phyloP scores from a whole-genome alignment of 2,329 filamentous ascomycete genomes.

The Trichoderma asperellum region DNA sequence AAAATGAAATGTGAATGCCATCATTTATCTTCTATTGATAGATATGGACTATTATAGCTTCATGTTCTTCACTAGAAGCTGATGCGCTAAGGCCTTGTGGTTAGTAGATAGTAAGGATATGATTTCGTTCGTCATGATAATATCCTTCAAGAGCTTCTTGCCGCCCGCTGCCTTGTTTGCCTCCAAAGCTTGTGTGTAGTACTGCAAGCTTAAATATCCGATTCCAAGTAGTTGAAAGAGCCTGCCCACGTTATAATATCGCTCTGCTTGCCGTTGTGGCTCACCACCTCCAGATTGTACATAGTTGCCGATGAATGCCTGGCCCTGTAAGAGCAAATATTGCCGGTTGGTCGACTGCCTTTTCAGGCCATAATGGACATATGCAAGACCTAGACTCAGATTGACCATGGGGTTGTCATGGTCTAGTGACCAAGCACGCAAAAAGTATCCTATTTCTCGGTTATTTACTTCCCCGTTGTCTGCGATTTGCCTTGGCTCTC shows the following conservation, averaged over 20 bases:
- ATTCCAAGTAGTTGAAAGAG: slow-evolving; percentile 46
- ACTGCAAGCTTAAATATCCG: slow-evolving; percentile 65
- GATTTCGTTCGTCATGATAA: slow-evolving; percentile 42
- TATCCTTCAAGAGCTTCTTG: slow-evolving; percentile 36
- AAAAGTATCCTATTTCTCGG: slow-evolving; percentile 69
- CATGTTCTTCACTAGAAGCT: slow-evolving; percentile 38
- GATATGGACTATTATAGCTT: slow-evolving; percentile 30
- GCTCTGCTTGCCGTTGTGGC: slow-evolving; percentile 37
- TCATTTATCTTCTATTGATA: neutral
- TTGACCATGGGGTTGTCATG: slow-evolving; percentile 78
- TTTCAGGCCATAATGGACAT: slow-evolving; percentile 88
- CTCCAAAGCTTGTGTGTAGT: slow-evolving; percentile 59
- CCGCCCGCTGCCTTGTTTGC: slow-evolving; percentile 15
- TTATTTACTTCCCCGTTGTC: slow-evolving; percentile 4
- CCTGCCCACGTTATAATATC: slow-evolving; percentile 47
- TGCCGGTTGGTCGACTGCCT: slow-evolving; percentile 89
- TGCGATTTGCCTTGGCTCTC: neutral
- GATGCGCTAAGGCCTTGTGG: slow-evolving; percentile 37
- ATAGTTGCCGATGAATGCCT: slow-evolving; percentile 70
- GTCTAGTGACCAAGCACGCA: slow-evolving; percentile 74
- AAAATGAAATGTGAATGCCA: neutral
- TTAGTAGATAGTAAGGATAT: slow-evolving; percentile 40
- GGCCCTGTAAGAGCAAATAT: slow-evolving; percentile 81
- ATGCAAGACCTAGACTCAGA: slow-evolving; percentile 79
- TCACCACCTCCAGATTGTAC: slow-evolving; percentile 31